These are phyloP conservation scores for Lactarius akahatsu DNA, from an alignment of 768 basidiomycete genomes.

Conservation along the genomic window DNA sequence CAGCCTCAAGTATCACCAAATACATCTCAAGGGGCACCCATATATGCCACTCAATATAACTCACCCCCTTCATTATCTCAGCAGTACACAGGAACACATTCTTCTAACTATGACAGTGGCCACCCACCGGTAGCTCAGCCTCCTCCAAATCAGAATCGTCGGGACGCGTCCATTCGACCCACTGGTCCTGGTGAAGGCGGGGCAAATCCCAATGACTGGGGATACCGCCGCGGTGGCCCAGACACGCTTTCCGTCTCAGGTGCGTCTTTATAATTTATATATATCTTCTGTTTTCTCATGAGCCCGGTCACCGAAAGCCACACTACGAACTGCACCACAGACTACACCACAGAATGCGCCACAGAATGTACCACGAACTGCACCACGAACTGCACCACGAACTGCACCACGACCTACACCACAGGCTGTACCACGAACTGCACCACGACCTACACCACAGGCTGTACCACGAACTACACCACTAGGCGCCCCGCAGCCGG, in stretches of 20 bases:
- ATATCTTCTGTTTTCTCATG: not conserved
- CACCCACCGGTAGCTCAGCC: not conserved
- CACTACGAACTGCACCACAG: not conserved
- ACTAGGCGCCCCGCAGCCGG: not conserved
- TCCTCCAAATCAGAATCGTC: not conserved
- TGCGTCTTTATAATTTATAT: not conserved
- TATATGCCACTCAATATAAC: not conserved
- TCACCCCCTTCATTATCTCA: not conserved
- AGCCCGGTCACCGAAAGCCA: not conserved
- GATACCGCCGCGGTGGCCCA: not conserved
- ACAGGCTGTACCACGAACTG: not conserved
- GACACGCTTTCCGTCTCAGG: not conserved
- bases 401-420: not conserved
- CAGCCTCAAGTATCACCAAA: not conserved
- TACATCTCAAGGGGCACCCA: not conserved
- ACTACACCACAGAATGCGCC: not conserved
- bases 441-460: not conserved
- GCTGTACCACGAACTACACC: not conserved
- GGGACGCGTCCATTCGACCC: not conserved
- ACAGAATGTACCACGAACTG: not conserved
- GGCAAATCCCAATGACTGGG: constrained; percentile 1
- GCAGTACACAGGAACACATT: not conserved
- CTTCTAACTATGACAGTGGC: not conserved
- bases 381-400: not conserved
- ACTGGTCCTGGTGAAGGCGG: not conserved